These are phyloP conservation scores for Fusarium duplospermum DNA, from an alignment of 2,329 filamentous ascomycete species.

Conservation along the genomic window DNA sequence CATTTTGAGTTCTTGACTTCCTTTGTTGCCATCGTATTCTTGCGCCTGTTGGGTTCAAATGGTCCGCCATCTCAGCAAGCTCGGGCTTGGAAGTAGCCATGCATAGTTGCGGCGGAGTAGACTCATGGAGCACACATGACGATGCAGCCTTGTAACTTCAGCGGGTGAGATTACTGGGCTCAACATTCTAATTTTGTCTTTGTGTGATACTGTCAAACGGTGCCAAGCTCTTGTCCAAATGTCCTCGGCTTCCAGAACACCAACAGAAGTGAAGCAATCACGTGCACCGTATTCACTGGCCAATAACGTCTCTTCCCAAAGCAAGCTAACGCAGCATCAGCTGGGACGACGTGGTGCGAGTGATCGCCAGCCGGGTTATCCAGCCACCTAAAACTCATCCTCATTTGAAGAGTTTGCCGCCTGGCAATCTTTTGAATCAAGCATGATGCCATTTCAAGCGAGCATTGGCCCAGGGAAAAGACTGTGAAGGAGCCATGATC, in stretches of 20 bases:
- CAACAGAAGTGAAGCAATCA: neutral
- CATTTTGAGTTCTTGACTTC: neutral
- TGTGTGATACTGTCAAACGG: neutral
- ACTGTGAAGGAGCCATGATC: neutral
- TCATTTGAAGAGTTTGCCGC: neutral
- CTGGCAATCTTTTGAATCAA: neutral
- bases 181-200: neutral
- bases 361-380: neutral
- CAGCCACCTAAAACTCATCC: neutral
- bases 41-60: neutral
- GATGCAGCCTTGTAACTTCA: neutral
- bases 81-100: neutral
- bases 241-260: neutral
- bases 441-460: neutral
- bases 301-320: neutral
- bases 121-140: neutral
- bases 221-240: neutral
- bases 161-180: neutral
- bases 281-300: neutral
- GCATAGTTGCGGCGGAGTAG: neutral
- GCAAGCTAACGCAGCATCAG: neutral
- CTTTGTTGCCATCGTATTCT: neutral
- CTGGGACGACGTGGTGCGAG: neutral
- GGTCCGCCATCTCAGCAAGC: neutral
- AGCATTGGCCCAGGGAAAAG: neutral